Evolutionary conservation across 768 basidiomycete species (phyloP).

Genomic region (Pulveroboletus ravenelii): DNA sequence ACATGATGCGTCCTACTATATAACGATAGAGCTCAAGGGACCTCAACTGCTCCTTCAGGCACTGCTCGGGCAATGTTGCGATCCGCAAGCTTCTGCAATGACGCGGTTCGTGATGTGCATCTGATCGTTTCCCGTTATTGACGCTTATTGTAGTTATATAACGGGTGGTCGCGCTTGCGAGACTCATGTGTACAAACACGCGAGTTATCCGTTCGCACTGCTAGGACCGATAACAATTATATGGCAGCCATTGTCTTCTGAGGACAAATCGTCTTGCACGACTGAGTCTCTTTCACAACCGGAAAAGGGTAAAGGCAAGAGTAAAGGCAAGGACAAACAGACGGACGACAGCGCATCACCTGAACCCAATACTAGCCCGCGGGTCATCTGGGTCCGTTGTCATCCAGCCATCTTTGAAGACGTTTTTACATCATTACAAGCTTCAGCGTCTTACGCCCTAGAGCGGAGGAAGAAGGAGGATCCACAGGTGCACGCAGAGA

Average conservation of each 20-base stretch:
- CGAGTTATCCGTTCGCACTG: slow-evolving; percentile 61
- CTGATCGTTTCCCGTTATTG: not conserved
- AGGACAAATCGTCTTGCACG: not conserved
- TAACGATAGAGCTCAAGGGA: slow-evolving; percentile 70
- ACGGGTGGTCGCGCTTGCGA: slow-evolving; percentile 63
- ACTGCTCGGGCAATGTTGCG: slow-evolving; percentile 54
- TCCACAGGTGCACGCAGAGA: slow-evolving; percentile 25
- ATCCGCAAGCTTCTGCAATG: slow-evolving; percentile 62
- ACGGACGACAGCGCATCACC: slow-evolving; percentile 13
- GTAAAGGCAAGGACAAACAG: slow-evolving; percentile 30
- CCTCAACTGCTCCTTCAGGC: slow-evolving; percentile 48
- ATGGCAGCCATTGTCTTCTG: slow-evolving; percentile 51
- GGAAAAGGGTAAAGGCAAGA: slow-evolving; percentile 5
- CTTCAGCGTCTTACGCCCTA: slow-evolving; percentile 47
- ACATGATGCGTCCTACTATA: slow-evolving; percentile 86
- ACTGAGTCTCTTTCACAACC: not conserved
- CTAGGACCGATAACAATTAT: slow-evolving; percentile 69
- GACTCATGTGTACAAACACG: slow-evolving; percentile 60
- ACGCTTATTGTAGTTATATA: slow-evolving; percentile 44
- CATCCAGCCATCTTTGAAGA: slow-evolving; percentile 72
- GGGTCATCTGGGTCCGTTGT: slow-evolving; percentile 68
- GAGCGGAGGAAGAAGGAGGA: slow-evolving; percentile 31
- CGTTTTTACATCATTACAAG: slow-evolving; percentile 48
- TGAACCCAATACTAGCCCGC: slow-evolving; percentile 14
- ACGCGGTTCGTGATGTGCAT: slow-evolving; percentile 42